phyloP scores from a whole-genome alignment of 2,329 filamentous ascomycete genomes.

The Passalora sequoiae region DNA sequence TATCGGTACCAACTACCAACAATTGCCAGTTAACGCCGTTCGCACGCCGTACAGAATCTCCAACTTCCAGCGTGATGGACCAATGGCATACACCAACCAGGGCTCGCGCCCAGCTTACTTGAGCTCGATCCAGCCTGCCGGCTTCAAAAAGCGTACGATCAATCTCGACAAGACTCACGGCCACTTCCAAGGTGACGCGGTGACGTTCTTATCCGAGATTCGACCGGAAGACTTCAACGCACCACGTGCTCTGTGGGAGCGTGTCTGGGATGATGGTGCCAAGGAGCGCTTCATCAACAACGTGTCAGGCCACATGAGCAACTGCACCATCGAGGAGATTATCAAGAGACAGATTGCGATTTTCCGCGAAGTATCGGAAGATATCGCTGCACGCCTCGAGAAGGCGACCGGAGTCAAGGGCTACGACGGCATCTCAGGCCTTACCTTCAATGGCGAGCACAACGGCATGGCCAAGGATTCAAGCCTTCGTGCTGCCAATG shows the following conservation, averaged over 20 bases:
- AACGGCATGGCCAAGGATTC: slow-evolving; percentile 54
- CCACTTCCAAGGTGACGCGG: slow-evolving; percentile 46
- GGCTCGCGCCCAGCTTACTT: slow-evolving; percentile 55
- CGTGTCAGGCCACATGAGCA: slow-evolving; percentile 57
- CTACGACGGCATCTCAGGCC: slow-evolving; percentile 51
- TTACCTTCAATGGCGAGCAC: slow-evolving; percentile 57
- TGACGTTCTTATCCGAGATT: slow-evolving; percentile 50
- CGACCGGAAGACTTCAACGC: slow-evolving; percentile 52
- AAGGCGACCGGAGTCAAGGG: slow-evolving; percentile 60
- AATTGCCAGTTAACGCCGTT: slow-evolving; percentile 51
- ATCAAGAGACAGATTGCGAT: slow-evolving; percentile 61
- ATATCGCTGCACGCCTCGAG: slow-evolving; percentile 55
- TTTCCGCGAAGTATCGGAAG: slow-evolving; percentile 58
- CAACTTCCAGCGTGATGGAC: slow-evolving; percentile 68
- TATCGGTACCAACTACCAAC: slow-evolving; percentile 55
- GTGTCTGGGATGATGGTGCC: slow-evolving; percentile 56
- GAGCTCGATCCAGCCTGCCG: slow-evolving; percentile 49
- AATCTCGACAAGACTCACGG: slow-evolving; percentile 49
- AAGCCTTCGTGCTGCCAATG: slow-evolving; percentile 48
- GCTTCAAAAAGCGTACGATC: slow-evolving; percentile 44
- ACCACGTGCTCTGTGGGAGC: slow-evolving; percentile 56
- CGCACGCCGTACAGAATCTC: slow-evolving; percentile 53
- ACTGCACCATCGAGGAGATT: slow-evolving; percentile 55
- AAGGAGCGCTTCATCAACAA: slow-evolving; percentile 57
- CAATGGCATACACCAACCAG: slow-evolving; percentile 64